A percentile compares a stretch with the other conserved stretches of the same genome.
phyloP scores from a whole-genome alignment of 23 red algal genomes.

The Chondrus crispus region DNA sequence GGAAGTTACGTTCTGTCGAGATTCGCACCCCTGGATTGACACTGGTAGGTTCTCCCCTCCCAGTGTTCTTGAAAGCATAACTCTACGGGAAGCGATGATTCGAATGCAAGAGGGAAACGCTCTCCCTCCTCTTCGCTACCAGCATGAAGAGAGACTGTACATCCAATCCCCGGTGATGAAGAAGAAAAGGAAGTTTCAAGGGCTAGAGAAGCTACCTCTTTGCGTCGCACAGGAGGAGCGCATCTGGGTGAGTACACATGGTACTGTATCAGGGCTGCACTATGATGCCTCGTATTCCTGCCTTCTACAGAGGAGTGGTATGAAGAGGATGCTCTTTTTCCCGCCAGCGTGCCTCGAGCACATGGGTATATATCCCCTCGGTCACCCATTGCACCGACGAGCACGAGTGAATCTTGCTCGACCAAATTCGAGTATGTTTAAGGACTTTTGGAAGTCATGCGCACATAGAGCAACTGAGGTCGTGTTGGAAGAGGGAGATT shows the following conservation, averaged over 20 bases:
- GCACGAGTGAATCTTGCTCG: conserved; percentile 14
- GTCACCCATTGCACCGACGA: conserved; percentile 71
- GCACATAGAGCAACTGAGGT: conserved; percentile 24
- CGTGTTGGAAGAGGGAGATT: conserved; percentile 24
- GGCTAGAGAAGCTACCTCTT: background rate
- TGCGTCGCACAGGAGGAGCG: conserved; percentile 36
- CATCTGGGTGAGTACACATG: conserved; percentile 63
- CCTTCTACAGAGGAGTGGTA: conserved; percentile 44
- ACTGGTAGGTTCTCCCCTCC: conserved; percentile 2
- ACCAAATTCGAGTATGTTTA: background rate
- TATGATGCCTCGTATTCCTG: conserved; percentile 52
- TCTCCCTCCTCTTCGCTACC: conserved; percentile 7
- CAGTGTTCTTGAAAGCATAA: background rate
- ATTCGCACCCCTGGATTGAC: conserved; percentile 24
- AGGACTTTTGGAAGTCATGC: conserved; percentile 28
- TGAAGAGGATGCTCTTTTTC: conserved; percentile 73
- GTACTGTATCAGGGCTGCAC: conserved; percentile 64
- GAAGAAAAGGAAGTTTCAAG: background rate
- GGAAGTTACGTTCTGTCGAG: conserved; percentile 43
- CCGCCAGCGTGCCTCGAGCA: conserved; percentile 10
- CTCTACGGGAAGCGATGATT: background rate
- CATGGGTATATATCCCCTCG: conserved; percentile 56
- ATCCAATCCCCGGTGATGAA: conserved; percentile 30
- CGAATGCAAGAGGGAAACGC: background rate
- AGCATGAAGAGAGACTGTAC: conserved; percentile 12